These are phyloP conservation scores for Dactylellina cionopaga DNA, from an alignment of 2,329 filamentous ascomycete genomes.

Conservation along the genomic window DNA sequence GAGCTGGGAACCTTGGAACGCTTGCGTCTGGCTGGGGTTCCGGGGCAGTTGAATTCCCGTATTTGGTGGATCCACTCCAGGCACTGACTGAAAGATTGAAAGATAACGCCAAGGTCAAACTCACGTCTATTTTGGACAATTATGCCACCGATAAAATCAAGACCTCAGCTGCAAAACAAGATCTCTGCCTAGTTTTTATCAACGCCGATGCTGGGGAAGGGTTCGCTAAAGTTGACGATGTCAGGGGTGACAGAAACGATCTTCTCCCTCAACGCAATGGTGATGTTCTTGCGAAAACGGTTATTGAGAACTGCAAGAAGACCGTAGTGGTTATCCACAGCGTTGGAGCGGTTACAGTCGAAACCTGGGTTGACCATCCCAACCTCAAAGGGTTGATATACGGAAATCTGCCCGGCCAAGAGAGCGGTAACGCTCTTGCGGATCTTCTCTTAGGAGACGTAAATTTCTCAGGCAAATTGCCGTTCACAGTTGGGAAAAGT, in stretches of 20 bases:
- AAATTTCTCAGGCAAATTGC: slow-evolving; percentile 75
- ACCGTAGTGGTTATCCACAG: slow-evolving; percentile 77
- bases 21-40: slow-evolving; percentile 83
- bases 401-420: slow-evolving; percentile 78
- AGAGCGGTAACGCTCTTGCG: slow-evolving; percentile 74
- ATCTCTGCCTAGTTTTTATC: slow-evolving; percentile 71
- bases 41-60: slow-evolving; percentile 85
- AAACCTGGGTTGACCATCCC: slow-evolving; percentile 74
- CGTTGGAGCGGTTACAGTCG: slow-evolving; percentile 75
- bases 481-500: slow-evolving; percentile 71
- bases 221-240: slow-evolving; percentile 72
- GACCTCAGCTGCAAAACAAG: slow-evolving; percentile 6
- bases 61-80: slow-evolving; percentile 77
- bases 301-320: slow-evolving; percentile 69
- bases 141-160: slow-evolving; percentile 16
- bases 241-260: slow-evolving; percentile 76
- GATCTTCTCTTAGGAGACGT: slow-evolving; percentile 75
- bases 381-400: slow-evolving; percentile 74
- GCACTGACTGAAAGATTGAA: slow-evolving; percentile 64
- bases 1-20: slow-evolving; percentile 73
- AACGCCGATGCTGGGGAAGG: slow-evolving; percentile 77
- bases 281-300: slow-evolving; percentile 71
- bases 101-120: background rate
- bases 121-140: slow-evolving; percentile 32
- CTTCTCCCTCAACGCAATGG: slow-evolving; percentile 74